Conservation (phyloP, 1,284 basidiomycete genomes). For the Cryptococcus jaspeensis region DNA sequence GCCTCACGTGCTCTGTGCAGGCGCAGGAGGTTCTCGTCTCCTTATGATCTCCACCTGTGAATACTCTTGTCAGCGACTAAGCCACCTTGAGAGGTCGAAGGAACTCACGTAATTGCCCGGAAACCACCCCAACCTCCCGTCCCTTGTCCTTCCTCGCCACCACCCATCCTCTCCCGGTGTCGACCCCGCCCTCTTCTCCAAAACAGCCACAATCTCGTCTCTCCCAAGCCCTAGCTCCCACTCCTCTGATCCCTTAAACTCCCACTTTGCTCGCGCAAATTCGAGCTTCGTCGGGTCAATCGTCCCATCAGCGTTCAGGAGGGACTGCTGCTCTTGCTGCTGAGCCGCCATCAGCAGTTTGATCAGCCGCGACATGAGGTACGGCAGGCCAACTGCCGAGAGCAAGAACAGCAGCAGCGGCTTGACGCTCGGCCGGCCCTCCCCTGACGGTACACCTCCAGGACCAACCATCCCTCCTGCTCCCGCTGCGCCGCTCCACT, state of each 20-base stretch:
- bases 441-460: background rate
- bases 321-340: conserved; percentile 23
- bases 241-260: conserved; percentile 71
- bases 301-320: conserved; percentile 33
- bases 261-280: conserved; percentile 83
- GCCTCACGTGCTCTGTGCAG: no score
- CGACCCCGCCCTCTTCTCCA: conserved; percentile 75
- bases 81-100: background rate
- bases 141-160: conserved; percentile 94
- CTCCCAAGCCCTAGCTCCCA: conserved; percentile 79
- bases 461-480: background rate
- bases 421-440: conserved; percentile 69
- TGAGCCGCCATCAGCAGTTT: conserved; percentile 66
- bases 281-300: conserved; percentile 63
- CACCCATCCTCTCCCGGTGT: conserved; percentile 76
- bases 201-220: conserved; percentile 93
- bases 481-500: conserved; percentile 33
- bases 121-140: conserved; percentile 96
- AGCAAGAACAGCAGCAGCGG: conserved; percentile 93
- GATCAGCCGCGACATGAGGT: conserved; percentile 88
- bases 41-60: conserved; percentile 14
- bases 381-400: conserved; percentile 91
- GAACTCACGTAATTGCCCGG: conserved; percentile 78
- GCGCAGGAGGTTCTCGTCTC: conserved; percentile 1
- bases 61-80: background rate